Base-by-base conservation (phyloP, 1,284 basidiomycete genomes). In the Leccinum griseonigrum region DNA sequence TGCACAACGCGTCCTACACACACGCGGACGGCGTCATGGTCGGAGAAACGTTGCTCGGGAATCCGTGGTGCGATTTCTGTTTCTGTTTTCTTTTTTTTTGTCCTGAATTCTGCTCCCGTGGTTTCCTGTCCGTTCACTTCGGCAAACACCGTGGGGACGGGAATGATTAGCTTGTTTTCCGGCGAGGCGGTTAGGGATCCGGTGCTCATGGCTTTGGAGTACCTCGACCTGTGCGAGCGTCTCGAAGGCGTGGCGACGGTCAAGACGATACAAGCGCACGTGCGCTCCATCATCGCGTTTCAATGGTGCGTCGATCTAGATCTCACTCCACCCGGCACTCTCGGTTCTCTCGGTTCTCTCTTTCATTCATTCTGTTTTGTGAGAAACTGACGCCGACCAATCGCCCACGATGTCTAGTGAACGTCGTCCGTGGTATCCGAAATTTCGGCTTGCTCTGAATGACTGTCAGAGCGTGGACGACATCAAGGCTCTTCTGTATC, bases 11-110 rank as follows among this genome's bases (percentile, higher is more conserved):
- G 56, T 68, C 71, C 8, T 74, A 75, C 52, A 91, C 90, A 2
- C 77, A 81, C n/a, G 88, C 88, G 50, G 84, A 89, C 67, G 91
- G 90, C 8, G 72, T 88, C 62, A 92, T 92, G 90, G 86, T 91
- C 3, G 91, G 88, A 8, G 90, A 92, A 71, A 81, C 83, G 18
- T 73, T 92, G 38, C 75, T 91, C 7, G 84, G 81, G 29, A 88
- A 91, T 73, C 88, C 90, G 34, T 85, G 82, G 89, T 90, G 62
- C 36, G 81, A 69, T 54, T 46, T 54, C 14, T 16, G 18, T 22
- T 46, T 14, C 3, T 28, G 22, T 13, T 13, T 3, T 36, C 9
- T 22, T 43, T 28, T 4, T 43, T 43, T 18, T 14, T 8, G 2
- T 16, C 50, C 28, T 31, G n/a, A 0, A 52, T 52, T 29, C 26